Percentiles rank a stretch among this genome's conserved stretches.
Evolutionary conservation across 2,329 filamentous ascomycete species (phyloP).

Genomic region (Stemphylium beticola): DNA sequence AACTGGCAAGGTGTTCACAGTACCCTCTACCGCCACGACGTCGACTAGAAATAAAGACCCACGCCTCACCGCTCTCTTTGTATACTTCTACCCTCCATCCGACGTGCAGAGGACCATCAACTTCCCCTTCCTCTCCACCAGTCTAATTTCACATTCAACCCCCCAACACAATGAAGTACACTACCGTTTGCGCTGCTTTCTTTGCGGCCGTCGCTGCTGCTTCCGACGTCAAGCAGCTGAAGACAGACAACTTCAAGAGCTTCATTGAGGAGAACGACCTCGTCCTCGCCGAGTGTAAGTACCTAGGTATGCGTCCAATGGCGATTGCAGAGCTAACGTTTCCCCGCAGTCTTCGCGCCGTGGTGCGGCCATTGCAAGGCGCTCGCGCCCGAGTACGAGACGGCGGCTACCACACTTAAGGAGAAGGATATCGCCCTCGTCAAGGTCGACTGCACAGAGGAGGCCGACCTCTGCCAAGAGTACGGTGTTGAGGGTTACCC

Average conservation of each 20-base stretch:
- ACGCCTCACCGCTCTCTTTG: conserved; percentile 20
- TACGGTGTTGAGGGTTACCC: conserved; percentile 97
- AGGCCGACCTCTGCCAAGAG: conserved; percentile 86
- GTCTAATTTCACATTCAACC: conserved; percentile 14
- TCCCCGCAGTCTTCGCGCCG: conserved; percentile 78
- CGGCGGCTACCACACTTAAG: conserved; percentile 82
- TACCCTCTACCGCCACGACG: conserved; percentile 23
- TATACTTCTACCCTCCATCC: conserved; percentile 22
- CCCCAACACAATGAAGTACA: conserved; percentile 43
- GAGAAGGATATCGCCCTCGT: conserved; percentile 84
- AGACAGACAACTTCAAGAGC: conserved; percentile 82
- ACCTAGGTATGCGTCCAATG: not conserved
- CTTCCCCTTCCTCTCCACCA: conserved; percentile 6
- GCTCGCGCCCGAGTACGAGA: conserved; percentile 89
- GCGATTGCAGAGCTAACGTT: conserved; percentile 47
- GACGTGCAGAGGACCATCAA: conserved; percentile 27
- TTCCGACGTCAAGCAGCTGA: conserved; percentile 85
- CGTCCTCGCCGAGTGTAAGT: conserved; percentile 92
- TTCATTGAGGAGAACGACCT: conserved; percentile 87
- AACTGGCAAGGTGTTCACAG: conserved; percentile 15
- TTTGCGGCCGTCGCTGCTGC: conserved; percentile 65
- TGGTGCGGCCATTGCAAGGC: conserved; percentile 99
- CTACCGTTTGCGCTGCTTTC: conserved; percentile 49
- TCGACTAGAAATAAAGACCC: conserved; percentile 31
- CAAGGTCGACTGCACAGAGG: conserved; percentile 95